phyloP scores from a whole-genome alignment of 2,329 filamentous ascomycete species.

The Neonectria punicea region DNA sequence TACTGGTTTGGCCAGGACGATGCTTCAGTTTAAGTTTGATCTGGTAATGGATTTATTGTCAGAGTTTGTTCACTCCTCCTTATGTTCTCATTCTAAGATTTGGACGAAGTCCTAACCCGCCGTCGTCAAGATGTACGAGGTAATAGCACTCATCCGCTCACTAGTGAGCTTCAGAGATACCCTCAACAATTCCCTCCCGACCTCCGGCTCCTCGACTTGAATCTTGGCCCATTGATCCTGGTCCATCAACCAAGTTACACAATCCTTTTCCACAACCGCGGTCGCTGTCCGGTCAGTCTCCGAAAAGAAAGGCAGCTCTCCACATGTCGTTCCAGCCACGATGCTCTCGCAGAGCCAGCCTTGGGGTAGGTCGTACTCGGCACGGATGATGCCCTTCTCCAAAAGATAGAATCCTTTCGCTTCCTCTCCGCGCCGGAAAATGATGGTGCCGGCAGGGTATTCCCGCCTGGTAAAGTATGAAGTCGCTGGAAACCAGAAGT shows the following conservation, averaged over 20 bases:
- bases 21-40: no score
- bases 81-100: slow-evolving; percentile 8
- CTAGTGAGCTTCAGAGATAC: slow-evolving; percentile 94
- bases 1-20: no score
- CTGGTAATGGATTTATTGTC: background rate
- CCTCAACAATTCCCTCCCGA: slow-evolving; percentile 84
- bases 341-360: slow-evolving; percentile 91
- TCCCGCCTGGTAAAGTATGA: slow-evolving; percentile 79
- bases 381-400: slow-evolving; percentile 87
- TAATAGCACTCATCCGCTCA: slow-evolving; percentile 84
- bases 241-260: slow-evolving; percentile 85
- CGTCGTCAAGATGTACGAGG: slow-evolving; percentile 63
- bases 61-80: background rate
- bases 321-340: slow-evolving; percentile 92
- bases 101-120: slow-evolving; percentile 50
- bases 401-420: slow-evolving; percentile 90
- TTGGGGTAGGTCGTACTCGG: slow-evolving; percentile 91
- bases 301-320: slow-evolving; percentile 95
- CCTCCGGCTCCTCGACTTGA: slow-evolving; percentile 77
- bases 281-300: slow-evolving; percentile 89
- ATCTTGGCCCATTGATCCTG: slow-evolving; percentile 76
- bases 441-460: slow-evolving; percentile 73
- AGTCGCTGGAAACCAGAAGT: slow-evolving; percentile 90
- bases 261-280: slow-evolving; percentile 83
- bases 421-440: slow-evolving; percentile 81